Conservation (phyloP, 1,139 yeast species). For the Yarrowia galli region DNA sequence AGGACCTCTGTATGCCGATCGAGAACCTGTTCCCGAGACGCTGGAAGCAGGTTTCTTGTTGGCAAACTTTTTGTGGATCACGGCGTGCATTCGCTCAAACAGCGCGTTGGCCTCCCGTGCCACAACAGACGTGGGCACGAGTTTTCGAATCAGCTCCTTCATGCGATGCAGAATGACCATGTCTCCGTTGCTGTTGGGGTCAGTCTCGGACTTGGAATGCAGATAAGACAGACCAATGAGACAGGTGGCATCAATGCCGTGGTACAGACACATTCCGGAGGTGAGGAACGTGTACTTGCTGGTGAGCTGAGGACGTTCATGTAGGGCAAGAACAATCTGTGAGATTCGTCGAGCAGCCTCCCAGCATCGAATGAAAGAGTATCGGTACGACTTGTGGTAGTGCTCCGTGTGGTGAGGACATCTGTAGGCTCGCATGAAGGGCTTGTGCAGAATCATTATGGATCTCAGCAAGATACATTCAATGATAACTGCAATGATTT, state of each 20-base stretch:
- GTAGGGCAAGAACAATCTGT: constrained; percentile 6
- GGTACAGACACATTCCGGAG: constrained; percentile 20
- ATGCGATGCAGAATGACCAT: constrained; percentile 25
- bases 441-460: constrained; percentile 31
- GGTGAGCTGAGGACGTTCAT: constrained; percentile 9
- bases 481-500: constrained; percentile 25
- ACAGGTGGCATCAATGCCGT: constrained; percentile 36
- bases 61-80: constrained; percentile 35
- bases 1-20: constrained; percentile 14
- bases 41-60: constrained; percentile 5
- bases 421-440: constrained; percentile 37
- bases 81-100: constrained; percentile 26
- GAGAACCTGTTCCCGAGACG: constrained; percentile 1
- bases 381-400: constrained; percentile 35
- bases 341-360: constrained; percentile 29
- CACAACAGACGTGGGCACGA: constrained; percentile 22
- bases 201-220: constrained; percentile 18
- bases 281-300: constrained; percentile 17
- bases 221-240: constrained; percentile 32
- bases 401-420: constrained; percentile 35
- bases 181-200: constrained; percentile 36
- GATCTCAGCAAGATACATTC: constrained; percentile 29
- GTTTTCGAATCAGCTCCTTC: constrained; percentile 22
- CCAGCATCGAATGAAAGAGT: constrained; percentile 35
- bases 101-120: constrained; percentile 31